Evolutionary conservation across 768 basidiomycete species (phyloP).

Genomic region (Hebeloma cylindrosporum): DNA sequence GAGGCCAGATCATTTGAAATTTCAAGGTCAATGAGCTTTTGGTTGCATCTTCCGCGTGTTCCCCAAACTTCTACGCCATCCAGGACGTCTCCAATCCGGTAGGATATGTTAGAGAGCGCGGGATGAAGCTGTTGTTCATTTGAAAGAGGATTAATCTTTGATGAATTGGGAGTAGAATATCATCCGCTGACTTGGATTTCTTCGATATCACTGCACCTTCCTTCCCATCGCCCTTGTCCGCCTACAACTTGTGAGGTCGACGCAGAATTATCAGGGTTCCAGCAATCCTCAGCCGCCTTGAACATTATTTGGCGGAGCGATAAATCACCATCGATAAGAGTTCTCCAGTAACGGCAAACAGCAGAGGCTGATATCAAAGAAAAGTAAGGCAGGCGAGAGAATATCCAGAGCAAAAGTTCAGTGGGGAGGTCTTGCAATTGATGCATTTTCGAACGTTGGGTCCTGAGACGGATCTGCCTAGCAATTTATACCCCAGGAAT

Average conservation of each 20-base stretch:
- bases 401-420: constrained; percentile 15
- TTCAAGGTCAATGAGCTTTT: constrained; percentile 2
- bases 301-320: constrained; percentile 10
- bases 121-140: constrained; percentile 20
- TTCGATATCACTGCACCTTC: too few relatives aligned
- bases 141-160: neutral
- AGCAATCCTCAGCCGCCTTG: too few relatives aligned
- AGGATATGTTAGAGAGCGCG: constrained; percentile 11
- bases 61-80: constrained; percentile 1
- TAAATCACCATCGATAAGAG: constrained; percentile 7
- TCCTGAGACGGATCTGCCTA: neutral
- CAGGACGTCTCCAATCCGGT: constrained; percentile 15
- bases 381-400: constrained; percentile 12
- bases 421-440: constrained; percentile 5
- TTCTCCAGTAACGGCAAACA: constrained; percentile 17
- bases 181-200: too few relatives aligned
- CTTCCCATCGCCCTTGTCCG: too few relatives aligned
- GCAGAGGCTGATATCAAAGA: constrained; percentile 11
- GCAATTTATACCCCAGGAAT: too few relatives aligned
- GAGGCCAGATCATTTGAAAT: constrained; percentile 16
- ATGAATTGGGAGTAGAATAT: neutral
- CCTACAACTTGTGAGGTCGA: too few relatives aligned
- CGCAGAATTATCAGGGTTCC: too few relatives aligned
- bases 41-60: neutral
- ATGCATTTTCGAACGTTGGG: neutral